Evolutionary conservation across 1,284 basidiomycete genomes (phyloP), one percentile per base, ranked within the genome.

Genomic region (Tylopilus sp.): DNA sequence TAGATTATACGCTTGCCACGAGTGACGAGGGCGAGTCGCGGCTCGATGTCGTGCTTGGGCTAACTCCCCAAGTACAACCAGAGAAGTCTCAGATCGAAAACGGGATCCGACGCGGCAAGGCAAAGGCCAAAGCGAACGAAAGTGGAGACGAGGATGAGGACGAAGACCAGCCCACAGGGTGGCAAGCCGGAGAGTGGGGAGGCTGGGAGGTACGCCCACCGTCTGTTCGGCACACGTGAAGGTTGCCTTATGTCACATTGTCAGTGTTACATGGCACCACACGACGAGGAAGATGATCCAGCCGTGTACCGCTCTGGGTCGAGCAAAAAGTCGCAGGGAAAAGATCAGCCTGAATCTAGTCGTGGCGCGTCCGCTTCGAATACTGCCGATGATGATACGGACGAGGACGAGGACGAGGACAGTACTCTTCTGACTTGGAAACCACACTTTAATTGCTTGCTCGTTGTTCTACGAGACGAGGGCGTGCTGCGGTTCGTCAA

Each of bases 1-100:
- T 98, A 60, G 95, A 98, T 73, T 98, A 98, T 71, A 97, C 95
- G 19, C 82, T 99, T 1, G 96, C 96, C 29, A 89, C 90, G 58
- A 91, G 92, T 54, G 91, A 96, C 63, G 88, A 90, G 57, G 81
- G 77, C 54, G 90, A 93, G 67, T 84, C 86, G 39, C 76, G 92
- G 57, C 74, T 98, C 59, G 96, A 99, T 67, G 85, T 94, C 13
- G 88, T 90, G 53, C 80, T 99, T n/a, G 92, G 90, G 11, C 73
- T 98, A 58, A 98, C 94, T 24, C 94, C 94, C 22, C 83, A 86
- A 65, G 76, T 79, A 6, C 53, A 66, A 63, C 53, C 62, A 50
- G 66, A 54, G 48, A 62, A 54, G 48, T 50, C 50, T 14, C 51
- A 47, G n/a, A 1, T 17, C 9, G 58, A 54, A 22, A 56, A 53